Evolutionary conservation across 805 yeast species (phyloP).

Genomic region (Pichia eremophila): DNA sequence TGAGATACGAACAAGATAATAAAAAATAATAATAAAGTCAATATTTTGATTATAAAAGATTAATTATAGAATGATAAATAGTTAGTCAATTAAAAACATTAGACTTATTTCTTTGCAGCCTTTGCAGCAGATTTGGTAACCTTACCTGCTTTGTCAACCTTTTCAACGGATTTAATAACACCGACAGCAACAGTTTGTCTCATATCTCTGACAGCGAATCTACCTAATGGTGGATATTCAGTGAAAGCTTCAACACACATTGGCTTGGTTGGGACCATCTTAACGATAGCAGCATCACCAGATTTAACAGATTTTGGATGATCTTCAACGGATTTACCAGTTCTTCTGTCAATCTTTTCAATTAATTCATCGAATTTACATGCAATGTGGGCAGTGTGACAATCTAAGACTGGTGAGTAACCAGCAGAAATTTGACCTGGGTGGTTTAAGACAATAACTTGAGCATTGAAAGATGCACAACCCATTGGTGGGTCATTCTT

Average conservation of each 20-base stretch:
- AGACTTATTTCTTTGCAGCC: conserved; percentile 63
- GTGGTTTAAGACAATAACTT: conserved; percentile 82
- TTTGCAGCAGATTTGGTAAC: conserved; percentile 92
- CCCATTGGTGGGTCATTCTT: conserved; percentile 83
- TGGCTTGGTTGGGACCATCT: conserved; percentile 81
- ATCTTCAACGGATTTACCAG: conserved; percentile 86
- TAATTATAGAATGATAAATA: neutral
- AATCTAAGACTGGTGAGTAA: conserved; percentile 85
- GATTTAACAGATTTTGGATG: conserved; percentile 89
- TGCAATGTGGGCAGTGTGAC: conserved; percentile 91
- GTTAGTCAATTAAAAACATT: conserved; percentile 1
- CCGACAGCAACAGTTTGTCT: conserved; percentile 99
- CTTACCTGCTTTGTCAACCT: conserved; percentile 80
- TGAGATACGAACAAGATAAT: no score
- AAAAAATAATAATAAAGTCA: neutral
- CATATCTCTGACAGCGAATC: conserved; percentile 99
- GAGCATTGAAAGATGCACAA: conserved; percentile 63
- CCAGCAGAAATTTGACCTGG: conserved; percentile 90
- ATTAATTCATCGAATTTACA: conserved; percentile 77
- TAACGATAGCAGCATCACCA: conserved; percentile 94
- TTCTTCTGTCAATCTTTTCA: conserved; percentile 84
- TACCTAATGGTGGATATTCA: conserved; percentile 95
- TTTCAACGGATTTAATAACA: conserved; percentile 93
- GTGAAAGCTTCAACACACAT: conserved; percentile 91
- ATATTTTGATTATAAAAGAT: neutral